Base-by-base conservation (phyloP, 306 rosid genomes). In the Albizia julibrissin region DNA sequence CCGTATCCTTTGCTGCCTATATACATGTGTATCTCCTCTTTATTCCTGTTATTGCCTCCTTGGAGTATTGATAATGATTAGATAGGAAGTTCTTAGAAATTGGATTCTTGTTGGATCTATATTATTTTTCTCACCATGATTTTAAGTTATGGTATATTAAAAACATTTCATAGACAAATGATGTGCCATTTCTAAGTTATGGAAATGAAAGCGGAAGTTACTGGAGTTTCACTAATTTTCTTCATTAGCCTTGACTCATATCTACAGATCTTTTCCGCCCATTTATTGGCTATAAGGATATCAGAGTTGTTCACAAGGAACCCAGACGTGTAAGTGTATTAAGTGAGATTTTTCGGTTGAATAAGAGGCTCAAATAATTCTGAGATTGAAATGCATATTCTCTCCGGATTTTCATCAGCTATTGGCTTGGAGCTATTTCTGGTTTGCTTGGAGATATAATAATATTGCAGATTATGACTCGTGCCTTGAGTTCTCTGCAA, bases 261-360 rank as follows among this genome's bases (percentile, higher is more conserved):
- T 40, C 29, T 44, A 19, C 65, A 93, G 98, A 93, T 82, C 89
- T 93, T 74, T 93, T 93, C 83, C 94, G 93, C 58, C 98, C 97
- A 34, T 91, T 91, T 85, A 82, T 93, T 75, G 98, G 97, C 79
- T 90, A 84, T 69, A 88, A 90, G 78, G 98, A 91, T 50, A 86
- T 90, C 82, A 90, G 46, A 85, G 88, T 91, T 79, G 89, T 93
- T 80, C 97, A 91, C 94, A 93, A 88, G 93, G 94, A 87, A 87
- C 89, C 98, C 52, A 90, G 98, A 87, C 90, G 85, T 34, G 98
- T 93, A 88, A 93, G 97, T 88, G 8, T 81, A 44, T 62, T 50
- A 8, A 39, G 78, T 65, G 67, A 77, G 72, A 29, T 52, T 78
- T 72, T 34, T 64, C 21, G 16, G n/a, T 64, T 27, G 67, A 22